Conservation (phyloP, 129 eudicot species). For the Ambrosia trifida region DNA sequence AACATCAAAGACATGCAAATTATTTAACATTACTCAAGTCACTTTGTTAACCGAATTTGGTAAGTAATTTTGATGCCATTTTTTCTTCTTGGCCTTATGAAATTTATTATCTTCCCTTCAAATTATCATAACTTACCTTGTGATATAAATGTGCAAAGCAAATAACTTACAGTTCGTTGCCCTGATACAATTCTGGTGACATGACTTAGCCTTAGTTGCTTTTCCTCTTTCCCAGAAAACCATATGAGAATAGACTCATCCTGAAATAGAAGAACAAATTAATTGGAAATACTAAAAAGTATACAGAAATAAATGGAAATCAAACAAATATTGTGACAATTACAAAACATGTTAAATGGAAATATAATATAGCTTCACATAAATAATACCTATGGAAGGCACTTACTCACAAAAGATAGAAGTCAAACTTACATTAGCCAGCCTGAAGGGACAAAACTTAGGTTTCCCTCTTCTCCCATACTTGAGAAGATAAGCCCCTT, state of each 20-base stretch:
- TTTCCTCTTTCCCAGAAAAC: conserved; percentile 93
- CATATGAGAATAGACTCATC: conserved; percentile 88
- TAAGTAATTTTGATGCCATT: conserved; percentile 14
- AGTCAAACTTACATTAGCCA: conserved; percentile 72
- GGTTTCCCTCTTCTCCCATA: conserved; percentile 99
- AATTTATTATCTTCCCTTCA: conserved; percentile 5
- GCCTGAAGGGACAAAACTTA: conserved; percentile 93
- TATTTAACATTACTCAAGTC: background rate
- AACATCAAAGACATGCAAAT: conserved; percentile 3
- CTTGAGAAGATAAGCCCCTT: conserved; percentile 90
- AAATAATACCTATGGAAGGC: background rate
- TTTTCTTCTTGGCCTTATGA: conserved; percentile 8
- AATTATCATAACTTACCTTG: conserved; percentile 4
- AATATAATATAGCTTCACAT: background rate
- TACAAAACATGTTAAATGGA: background rate
- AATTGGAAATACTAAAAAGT: background rate
- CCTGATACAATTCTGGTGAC: conserved; percentile 93
- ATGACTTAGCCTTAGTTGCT: conserved; percentile 66
- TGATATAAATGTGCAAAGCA: conserved; percentile 3
- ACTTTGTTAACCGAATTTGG: background rate
- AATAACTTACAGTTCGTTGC: conserved; percentile 83
- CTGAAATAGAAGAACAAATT: conserved; percentile 45
- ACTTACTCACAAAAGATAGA: conserved; percentile 12
- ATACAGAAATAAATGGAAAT: background rate
- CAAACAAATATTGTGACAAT: background rate